Percentiles rank a stretch among this genome's conserved stretches.
These are phyloP conservation scores for Persicaria maculosa DNA, from an alignment of 148 eudicot species.

Conservation along the genomic window DNA sequence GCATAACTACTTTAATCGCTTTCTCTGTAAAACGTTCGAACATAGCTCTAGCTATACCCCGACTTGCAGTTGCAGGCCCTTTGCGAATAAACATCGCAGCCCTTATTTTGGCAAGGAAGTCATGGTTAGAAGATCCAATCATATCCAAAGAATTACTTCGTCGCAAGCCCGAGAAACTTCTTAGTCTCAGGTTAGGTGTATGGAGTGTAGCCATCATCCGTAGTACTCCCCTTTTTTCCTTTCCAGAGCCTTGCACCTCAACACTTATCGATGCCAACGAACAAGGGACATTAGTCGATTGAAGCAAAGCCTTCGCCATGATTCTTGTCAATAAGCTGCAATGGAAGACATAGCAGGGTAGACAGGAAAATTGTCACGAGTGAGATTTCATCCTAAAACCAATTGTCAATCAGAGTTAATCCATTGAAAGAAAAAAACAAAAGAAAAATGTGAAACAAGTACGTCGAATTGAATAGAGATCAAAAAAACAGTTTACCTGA, in stretches of 20 bases:
- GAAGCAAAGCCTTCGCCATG: conserved; percentile 80
- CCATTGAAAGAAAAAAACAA: no score
- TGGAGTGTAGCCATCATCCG: conserved; percentile 39
- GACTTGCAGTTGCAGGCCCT: conserved; percentile 34
- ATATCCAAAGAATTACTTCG: conserved; percentile 49
- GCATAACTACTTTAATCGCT: conserved; percentile 95
- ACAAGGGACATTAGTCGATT: conserved; percentile 50
- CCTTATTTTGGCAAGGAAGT: conserved; percentile 3
- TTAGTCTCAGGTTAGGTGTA: conserved; percentile 34
- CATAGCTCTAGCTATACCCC: conserved; percentile 62
- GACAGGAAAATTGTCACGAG: no score
- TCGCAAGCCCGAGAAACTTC: conserved; percentile 61
- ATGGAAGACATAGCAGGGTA: not conserved
- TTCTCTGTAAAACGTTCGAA: conserved; percentile 94
- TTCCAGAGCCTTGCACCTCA: conserved; percentile 38
- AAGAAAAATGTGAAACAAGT: no score
- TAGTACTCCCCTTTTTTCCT: conserved; percentile 27
- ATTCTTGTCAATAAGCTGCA: not conserved
- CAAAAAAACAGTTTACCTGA: not conserved
- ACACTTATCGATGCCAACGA: conserved; percentile 37
- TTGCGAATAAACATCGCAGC: conserved; percentile 36
- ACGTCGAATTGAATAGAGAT: not conserved
- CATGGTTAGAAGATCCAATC: conserved; percentile 16
- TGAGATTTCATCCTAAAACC: no score
- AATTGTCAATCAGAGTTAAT: no score